Base-by-base conservation (phyloP, 805 yeast species). In the Yamadazyma sp. region DNA sequence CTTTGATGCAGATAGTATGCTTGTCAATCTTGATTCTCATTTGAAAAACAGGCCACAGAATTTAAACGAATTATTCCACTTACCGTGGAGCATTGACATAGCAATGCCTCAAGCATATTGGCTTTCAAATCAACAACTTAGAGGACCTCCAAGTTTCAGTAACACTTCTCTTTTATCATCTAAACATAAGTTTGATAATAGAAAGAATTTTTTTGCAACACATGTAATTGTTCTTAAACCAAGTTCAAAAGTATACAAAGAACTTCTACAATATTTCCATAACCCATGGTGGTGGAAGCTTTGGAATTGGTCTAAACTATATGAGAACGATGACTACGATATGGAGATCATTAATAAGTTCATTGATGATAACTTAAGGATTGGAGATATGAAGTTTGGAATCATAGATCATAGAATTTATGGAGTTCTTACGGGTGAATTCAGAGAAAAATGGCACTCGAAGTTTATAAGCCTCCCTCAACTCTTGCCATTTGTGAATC, bases 191-290 rank as follows among this genome's bases (percentile, higher is more conserved):
- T 54, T 44, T 42, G 51, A 57, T n/a, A 55, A 56, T 33, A 38
- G 55, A 17, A 45, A 47, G 16, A 44, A 48, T 31, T 61, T 57
- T 39, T 61, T 69, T 43, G 69, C 65, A 0, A 65, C 70, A 27
- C 76, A 75, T 42, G 51, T 81, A 5, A 79, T 81, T 80, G 81
- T 80, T 5, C 58, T 79, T n/a, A 66, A 61, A 26, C 86, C 86
- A 3, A 61, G 61, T 4, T 31, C 38, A 6, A 43, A 48, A 20
- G 27, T 48, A 4, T 68, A 55, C 40, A 34, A 50, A 5, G 39
- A 48, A 15, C 40, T 50, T 42, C 43, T 37, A 33, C 35, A 51
- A 10, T 53, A 38, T 23, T 45, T 58, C 0, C 30, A 50, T 27
- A 57, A 51, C 39, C 65, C 65, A 14, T 50, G 52, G 52, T 43